Percentiles rank a stretch among this genome's conserved stretches.
phyloP scores from a whole-genome alignment of 106 monocot genomes.

The Acorus calamus region DNA sequence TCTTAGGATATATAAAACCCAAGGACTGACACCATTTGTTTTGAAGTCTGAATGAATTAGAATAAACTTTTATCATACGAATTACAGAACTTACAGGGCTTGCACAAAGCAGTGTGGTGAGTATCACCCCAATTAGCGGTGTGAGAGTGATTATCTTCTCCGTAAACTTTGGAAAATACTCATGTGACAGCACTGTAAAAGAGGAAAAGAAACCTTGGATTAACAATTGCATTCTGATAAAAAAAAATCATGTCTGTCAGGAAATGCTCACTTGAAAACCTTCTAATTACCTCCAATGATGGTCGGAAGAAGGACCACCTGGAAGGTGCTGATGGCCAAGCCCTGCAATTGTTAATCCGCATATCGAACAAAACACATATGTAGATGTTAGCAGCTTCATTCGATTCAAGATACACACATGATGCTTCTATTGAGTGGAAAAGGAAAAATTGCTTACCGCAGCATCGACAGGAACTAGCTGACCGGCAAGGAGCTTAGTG shows the following conservation, averaged over 20 bases:
- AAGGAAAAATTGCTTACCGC: conserved; percentile 51
- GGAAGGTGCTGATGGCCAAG: conserved; percentile 94
- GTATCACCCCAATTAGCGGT: conserved; percentile 83
- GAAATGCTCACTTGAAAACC: neutral
- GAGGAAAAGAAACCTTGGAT: neutral
- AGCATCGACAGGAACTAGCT: conserved; percentile 96
- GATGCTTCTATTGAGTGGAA: too few relatives aligned
- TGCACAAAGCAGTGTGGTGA: conserved; percentile 92
- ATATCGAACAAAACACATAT: too few relatives aligned
- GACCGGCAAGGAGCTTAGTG: conserved; percentile 89
- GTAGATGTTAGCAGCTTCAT: too few relatives aligned
- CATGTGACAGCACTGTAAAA: conserved; percentile 67
- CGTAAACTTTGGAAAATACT: conserved; percentile 92
- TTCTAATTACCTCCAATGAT: conserved; percentile 70
- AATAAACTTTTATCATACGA: too few relatives aligned
- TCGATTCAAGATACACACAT: too few relatives aligned
- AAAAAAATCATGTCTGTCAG: too few relatives aligned
- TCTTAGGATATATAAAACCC: too few relatives aligned
- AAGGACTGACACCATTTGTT: too few relatives aligned
- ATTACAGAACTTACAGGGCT: conserved; percentile 47
- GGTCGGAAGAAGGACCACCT: conserved; percentile 89
- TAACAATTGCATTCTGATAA: neutral
- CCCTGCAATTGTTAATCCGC: conserved; percentile 29
- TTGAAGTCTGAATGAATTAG: too few relatives aligned
- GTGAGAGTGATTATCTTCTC: conserved; percentile 79